These are phyloP conservation scores for Sphagnum tenellum DNA, from an alignment of 225 moss, liverwort and hornwort species.

Conservation along the genomic window DNA sequence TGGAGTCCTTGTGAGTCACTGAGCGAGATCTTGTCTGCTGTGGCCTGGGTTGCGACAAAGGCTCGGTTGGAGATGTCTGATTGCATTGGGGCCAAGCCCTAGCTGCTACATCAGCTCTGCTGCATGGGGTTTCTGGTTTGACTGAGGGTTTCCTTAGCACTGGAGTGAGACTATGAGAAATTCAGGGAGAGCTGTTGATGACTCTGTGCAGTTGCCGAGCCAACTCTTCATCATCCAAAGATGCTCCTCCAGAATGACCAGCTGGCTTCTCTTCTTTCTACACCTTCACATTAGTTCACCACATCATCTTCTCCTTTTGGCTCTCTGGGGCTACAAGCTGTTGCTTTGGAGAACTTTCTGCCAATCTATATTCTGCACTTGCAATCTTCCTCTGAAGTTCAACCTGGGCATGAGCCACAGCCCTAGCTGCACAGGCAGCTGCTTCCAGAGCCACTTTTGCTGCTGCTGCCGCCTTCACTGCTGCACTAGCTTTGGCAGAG, in stretches of 20 bases:
- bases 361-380: constrained; percentile 24
- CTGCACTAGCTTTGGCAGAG: constrained; percentile 60
- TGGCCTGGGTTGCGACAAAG: constrained; percentile 34
- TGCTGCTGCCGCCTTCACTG: constrained; percentile 70
- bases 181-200: constrained; percentile 91
- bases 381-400: constrained; percentile 51
- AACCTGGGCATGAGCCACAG: constrained; percentile 37
- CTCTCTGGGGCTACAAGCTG: constrained; percentile 40
- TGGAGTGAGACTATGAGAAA: constrained; percentile 63
- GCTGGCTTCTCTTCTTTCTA: constrained; percentile 41
- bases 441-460: constrained; percentile 82
- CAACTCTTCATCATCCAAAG: constrained; percentile 74
- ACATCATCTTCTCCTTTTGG: constrained; percentile 24
- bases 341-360: constrained; percentile 17
- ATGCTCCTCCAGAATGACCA: constrained; percentile 17
- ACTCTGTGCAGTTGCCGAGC: constrained; percentile 88
- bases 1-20: constrained; percentile 56
- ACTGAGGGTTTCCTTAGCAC: constrained; percentile 52
- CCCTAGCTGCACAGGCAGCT: constrained; percentile 62
- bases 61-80: constrained; percentile 24
- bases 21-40: constrained; percentile 77
- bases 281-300: constrained; percentile 37
- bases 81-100: constrained; percentile 41
- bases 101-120: constrained; percentile 37
- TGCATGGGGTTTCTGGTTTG: constrained; percentile 36